A percentile compares a stretch with the other conserved stretches of the same genome.
Conservation (phyloP, 1,139 yeast species). For the Geotrichum phurueaensis region DNA sequence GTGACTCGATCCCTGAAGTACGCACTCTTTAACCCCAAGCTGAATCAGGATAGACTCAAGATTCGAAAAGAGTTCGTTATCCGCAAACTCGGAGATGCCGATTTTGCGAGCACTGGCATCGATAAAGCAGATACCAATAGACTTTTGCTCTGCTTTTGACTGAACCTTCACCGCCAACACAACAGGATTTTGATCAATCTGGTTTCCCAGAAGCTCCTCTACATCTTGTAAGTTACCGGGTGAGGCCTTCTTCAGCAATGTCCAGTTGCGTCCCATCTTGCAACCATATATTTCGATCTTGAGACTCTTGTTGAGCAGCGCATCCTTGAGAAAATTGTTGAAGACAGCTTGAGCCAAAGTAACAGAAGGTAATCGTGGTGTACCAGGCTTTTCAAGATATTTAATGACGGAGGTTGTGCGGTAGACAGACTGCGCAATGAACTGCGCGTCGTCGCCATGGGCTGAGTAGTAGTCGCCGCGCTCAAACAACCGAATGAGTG, state of each 20-base stretch:
- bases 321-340: conserved; percentile 55
- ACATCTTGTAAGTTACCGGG: conserved; percentile 87
- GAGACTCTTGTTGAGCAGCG: conserved; percentile 62
- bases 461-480: conserved; percentile 73
- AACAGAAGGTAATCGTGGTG: conserved; percentile 52
- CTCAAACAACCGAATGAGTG: conserved; percentile 63
- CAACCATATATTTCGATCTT: conserved; percentile 72
- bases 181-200: conserved; percentile 53
- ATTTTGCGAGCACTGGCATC: conserved; percentile 63
- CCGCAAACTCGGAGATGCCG: conserved; percentile 74
- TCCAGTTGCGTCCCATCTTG: conserved; percentile 43
- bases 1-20: conserved; percentile 45
- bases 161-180: conserved; percentile 64
- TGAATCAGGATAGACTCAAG: conserved; percentile 81
- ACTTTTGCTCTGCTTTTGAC: conserved; percentile 44
- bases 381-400: conserved; percentile 39
- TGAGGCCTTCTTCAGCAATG: conserved; percentile 58
- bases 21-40: conserved; percentile 79
- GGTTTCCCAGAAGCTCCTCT: conserved; percentile 60
- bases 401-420: conserved; percentile 78
- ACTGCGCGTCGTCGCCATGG: conserved; percentile 68
- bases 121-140: conserved; percentile 73
- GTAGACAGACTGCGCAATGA: conserved; percentile 77
- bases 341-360: conserved; percentile 75
- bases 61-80: conserved; percentile 81